These are phyloP conservation scores for Oryza officinalis DNA, from an alignment of 176 grass and related monocot genomes.

Conservation along the genomic window DNA sequence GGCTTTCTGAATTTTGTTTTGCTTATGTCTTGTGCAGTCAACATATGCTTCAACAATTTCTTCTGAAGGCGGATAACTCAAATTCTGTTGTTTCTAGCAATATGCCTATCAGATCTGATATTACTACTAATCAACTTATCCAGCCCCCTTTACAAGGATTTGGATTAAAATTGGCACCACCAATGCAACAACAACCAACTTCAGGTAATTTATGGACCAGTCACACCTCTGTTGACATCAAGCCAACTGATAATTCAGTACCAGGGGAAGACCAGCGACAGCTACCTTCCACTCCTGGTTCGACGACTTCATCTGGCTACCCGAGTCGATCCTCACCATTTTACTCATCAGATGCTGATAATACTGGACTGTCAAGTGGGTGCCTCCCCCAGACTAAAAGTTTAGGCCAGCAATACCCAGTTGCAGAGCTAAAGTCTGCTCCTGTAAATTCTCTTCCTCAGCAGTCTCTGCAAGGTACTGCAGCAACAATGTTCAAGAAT, in stretches of 20 bases:
- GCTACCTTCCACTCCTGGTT: slow-evolving; percentile 42
- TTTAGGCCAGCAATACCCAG: slow-evolving; percentile 54
- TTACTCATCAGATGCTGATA: slow-evolving; percentile 40
- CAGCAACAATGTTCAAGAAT: slow-evolving; percentile 77
- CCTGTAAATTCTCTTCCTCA: slow-evolving; percentile 47
- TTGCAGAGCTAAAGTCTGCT: slow-evolving; percentile 43
- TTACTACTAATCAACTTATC: slow-evolving; percentile 51
- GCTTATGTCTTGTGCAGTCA: slow-evolving; percentile 53
- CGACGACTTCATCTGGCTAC: slow-evolving; percentile 40
- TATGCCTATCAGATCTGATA: slow-evolving; percentile 32
- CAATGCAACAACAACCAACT: slow-evolving; percentile 60
- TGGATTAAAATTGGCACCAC: slow-evolving; percentile 73
- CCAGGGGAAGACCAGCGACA: slow-evolving; percentile 42
- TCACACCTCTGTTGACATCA: slow-evolving; percentile 53
- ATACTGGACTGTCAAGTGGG: slow-evolving; percentile 40
- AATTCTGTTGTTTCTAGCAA: slow-evolving; percentile 47
- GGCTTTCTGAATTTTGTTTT: slow-evolving; percentile 16
- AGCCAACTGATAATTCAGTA: slow-evolving; percentile 47
- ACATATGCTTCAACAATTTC: slow-evolving; percentile 85
- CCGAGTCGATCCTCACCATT: slow-evolving; percentile 50
- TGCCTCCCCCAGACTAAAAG: slow-evolving; percentile 41
- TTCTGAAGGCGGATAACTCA: slow-evolving; percentile 81
- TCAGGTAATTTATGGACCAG: slow-evolving; percentile 48
- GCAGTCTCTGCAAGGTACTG: slow-evolving; percentile 32
- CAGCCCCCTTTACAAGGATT: slow-evolving; percentile 66